phyloP scores from a whole-genome alignment of 257 asterid genomes.

The Lycium ferocissimum region DNA sequence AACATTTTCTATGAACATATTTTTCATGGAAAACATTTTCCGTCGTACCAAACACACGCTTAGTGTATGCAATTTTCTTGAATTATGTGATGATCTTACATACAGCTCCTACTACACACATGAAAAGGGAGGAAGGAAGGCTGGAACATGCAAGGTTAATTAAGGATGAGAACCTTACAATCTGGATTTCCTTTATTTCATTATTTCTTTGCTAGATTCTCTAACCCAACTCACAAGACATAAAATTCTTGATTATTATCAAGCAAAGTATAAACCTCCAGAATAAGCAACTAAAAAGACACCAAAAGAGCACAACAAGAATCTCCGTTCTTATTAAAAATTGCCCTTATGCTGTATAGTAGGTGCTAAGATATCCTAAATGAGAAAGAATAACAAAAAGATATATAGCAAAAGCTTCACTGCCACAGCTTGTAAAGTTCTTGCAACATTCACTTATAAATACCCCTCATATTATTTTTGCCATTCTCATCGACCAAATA shows the following conservation, averaged over 20 bases:
- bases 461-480: slow-evolving; percentile 32
- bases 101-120: neutral
- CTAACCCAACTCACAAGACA: slow-evolving; percentile 50
- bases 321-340: neutral
- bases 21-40: no score
- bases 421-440: slow-evolving; percentile 46
- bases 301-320: neutral
- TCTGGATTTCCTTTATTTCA: neutral
- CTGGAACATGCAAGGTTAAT: neutral
- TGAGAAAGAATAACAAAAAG: slow-evolving; percentile 39
- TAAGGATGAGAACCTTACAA: slow-evolving; percentile 44
- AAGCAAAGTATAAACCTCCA: slow-evolving; percentile 67
- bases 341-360: slow-evolving; percentile 50
- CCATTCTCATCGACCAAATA: neutral
- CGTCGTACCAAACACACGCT: no score
- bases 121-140: neutral
- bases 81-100: no score
- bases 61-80: no score
- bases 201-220: slow-evolving; percentile 29
- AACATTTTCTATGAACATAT: no score
- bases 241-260: slow-evolving; percentile 43
- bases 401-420: slow-evolving; percentile 56
- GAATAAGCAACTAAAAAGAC: slow-evolving; percentile 36
- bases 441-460: slow-evolving; percentile 55
- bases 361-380: slow-evolving; percentile 51